phyloP scores from a whole-genome alignment of 352 stramenopile genomes.

The Phytophthora brassicae region DNA sequence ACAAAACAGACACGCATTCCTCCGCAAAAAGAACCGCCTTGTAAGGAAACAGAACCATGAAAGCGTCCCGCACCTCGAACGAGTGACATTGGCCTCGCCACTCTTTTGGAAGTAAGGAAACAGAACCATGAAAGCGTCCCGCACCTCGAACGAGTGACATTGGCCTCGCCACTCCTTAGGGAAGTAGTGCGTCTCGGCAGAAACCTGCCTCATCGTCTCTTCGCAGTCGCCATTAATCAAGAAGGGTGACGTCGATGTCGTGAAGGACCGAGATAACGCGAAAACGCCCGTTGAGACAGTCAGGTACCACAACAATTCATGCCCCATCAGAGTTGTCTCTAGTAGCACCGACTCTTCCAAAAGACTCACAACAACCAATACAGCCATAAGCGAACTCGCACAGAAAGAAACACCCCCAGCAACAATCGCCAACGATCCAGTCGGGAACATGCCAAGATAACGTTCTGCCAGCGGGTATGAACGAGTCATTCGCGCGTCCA shows the following conservation, averaged over 20 bases:
- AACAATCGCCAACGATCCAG: conserved; percentile 87
- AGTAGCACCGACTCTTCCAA: conserved; percentile 95
- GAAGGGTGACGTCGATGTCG: conserved; percentile 67
- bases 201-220: conserved; percentile 83
- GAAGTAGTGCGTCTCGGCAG: conserved; percentile 96
- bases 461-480: conserved; percentile 91
- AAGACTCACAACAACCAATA: conserved; percentile 93
- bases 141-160: conserved; percentile 86
- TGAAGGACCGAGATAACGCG: conserved; percentile 78
- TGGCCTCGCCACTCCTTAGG: conserved; percentile 92
- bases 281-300: conserved; percentile 90
- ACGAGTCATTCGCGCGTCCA: conserved; percentile 92
- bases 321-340: conserved; percentile 93
- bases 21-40: conserved; percentile 93
- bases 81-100: conserved; percentile 91
- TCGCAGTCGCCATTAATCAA: conserved; percentile 78
- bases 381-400: conserved; percentile 93
- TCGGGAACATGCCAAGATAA: conserved; percentile 95
- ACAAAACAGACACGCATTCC: conserved; percentile 93
- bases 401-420: conserved; percentile 95
- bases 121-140: conserved; percentile 86
- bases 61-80: conserved; percentile 85
- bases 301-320: conserved; percentile 97
- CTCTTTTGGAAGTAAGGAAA: conserved; percentile 94
- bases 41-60: conserved; percentile 93